phyloP scores from a whole-genome alignment of 176 grass and related monocot genomes.

The Eleusine coracana region DNA sequence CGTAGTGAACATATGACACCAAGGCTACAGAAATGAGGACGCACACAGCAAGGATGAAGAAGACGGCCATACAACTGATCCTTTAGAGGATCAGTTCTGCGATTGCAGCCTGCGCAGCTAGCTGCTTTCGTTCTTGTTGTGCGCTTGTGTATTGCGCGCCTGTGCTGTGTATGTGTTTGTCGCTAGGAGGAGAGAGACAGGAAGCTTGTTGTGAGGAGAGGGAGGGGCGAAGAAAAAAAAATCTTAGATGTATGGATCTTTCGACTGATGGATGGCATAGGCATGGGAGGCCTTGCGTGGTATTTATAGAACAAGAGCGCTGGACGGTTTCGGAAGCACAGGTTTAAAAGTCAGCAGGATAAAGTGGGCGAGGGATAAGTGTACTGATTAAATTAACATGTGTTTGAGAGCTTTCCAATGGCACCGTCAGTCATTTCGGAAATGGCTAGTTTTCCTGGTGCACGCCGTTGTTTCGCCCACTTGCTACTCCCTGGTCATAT shows the following conservation, averaged over 20 bases:
- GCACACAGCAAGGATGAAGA: constrained; percentile 32
- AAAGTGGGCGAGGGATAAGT: constrained; percentile 10
- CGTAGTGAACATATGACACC: constrained; percentile 19
- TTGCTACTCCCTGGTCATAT: not conserved
- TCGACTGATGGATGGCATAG: constrained; percentile 38
- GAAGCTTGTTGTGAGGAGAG: not conserved
- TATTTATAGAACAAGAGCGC: constrained; percentile 58
- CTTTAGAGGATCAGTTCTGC: constrained; percentile 25
- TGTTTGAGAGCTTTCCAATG: not conserved
- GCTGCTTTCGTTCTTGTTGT: not conserved
- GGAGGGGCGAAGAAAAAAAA: constrained; percentile 37
- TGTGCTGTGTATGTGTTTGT: constrained; percentile 19
- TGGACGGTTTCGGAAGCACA: not conserved
- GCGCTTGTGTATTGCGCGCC: not conserved
- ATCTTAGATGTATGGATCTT: constrained; percentile 40
- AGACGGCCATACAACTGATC: constrained; percentile 52
- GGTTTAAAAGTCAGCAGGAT: constrained; percentile 1
- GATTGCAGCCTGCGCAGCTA: not conserved
- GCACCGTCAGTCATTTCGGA: not conserved
- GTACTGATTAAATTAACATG: not conserved
- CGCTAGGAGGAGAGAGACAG: not conserved
- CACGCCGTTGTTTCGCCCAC: not conserved
- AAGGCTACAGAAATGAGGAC: constrained; percentile 34
- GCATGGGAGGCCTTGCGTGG: constrained; percentile 31
- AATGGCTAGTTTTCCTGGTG: not conserved